Evolutionary conservation across 129 eudicot genomes (phyloP), one percentile per base, ranked within the genome.

Genomic region (Arctium minus): DNA sequence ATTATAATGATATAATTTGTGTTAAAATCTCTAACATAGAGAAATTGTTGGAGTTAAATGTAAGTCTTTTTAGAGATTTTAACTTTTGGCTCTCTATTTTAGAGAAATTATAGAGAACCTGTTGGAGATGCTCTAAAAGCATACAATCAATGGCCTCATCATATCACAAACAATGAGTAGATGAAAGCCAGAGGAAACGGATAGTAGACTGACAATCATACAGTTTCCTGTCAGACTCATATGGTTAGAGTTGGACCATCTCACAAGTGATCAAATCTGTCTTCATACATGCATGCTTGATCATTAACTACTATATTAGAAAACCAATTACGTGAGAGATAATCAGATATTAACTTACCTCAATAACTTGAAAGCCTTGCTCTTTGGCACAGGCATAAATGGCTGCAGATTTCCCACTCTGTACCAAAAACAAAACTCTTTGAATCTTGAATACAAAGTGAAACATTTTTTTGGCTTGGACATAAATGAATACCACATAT

Each of bases 331-430:
- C 12, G 13, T 11, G 10, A 12, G 53, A 78, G 42, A 75, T 33
- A 17, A 67, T 72, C 72, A 78, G 3, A 33, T 70, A 32, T 69
- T 18, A 70, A 46, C 78, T 42, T 87, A 96, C 99, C 95, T 96
- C 99, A 62, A 96, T 93, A 77, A 96, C 90, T 86, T 93, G 96
- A 88, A 96, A 96, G 71, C 99, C 98, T 83, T 90, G 97, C 82
- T 96, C 99, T 86, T 91, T 89, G 64, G 98, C 97, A 89, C 99
- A 96, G 40, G 98, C 96, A 89, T 93, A 96, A 64, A 96, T 89
- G 84, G 99, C 96, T 62, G 99, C 99, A 74, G 99, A 93, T 77
- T 96, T 96, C 76, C 99, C 99, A 87, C 99, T 86, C 99, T 96
- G 88, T 12, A 64, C 30, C 89, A 79, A 5, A 4, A 64, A 38